These are phyloP conservation scores for Dioscorea dumetorum DNA, from an alignment of 106 monocot genomes.

Conservation along the genomic window DNA sequence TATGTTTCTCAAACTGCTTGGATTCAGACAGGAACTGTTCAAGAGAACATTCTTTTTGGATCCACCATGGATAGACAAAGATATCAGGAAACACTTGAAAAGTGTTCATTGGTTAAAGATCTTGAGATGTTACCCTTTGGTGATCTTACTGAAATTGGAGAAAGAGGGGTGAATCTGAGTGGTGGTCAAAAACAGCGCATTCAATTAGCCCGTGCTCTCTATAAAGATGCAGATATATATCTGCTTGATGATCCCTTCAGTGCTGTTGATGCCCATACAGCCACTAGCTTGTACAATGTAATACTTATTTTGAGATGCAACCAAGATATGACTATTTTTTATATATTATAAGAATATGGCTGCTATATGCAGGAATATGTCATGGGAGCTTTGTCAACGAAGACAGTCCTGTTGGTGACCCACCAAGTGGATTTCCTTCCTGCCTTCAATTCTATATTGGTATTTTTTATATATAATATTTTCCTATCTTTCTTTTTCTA, in stretches of 20 bases:
- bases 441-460: constrained; percentile 67
- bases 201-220: constrained; percentile 92
- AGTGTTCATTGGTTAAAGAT: constrained; percentile 80
- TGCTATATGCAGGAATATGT: constrained; percentile 63
- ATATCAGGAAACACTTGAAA: constrained; percentile 71
- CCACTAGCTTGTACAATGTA: constrained; percentile 89
- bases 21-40: constrained; percentile 85
- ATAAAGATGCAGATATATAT: constrained; percentile 91
- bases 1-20: constrained; percentile 96
- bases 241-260: constrained; percentile 98
- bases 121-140: constrained; percentile 78
- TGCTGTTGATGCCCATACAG: constrained; percentile 97
- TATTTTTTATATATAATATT: constrained; percentile 8
- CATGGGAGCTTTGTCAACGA: constrained; percentile 65
- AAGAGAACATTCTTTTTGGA: constrained; percentile 86
- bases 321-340: not conserved
- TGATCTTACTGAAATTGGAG: constrained; percentile 93
- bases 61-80: constrained; percentile 60
- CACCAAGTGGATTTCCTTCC: constrained; percentile 99
- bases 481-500: not conserved
- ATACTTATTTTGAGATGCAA: not conserved
- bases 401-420: constrained; percentile 86
- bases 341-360: not conserved
- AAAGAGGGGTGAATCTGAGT: constrained; percentile 94
- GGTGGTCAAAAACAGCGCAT: constrained; percentile 97